Evolutionary conservation across 1,284 basidiomycete genomes (phyloP), one percentile per base, ranked within the genome.

Genomic region (Limonomyces culmigenus): DNA sequence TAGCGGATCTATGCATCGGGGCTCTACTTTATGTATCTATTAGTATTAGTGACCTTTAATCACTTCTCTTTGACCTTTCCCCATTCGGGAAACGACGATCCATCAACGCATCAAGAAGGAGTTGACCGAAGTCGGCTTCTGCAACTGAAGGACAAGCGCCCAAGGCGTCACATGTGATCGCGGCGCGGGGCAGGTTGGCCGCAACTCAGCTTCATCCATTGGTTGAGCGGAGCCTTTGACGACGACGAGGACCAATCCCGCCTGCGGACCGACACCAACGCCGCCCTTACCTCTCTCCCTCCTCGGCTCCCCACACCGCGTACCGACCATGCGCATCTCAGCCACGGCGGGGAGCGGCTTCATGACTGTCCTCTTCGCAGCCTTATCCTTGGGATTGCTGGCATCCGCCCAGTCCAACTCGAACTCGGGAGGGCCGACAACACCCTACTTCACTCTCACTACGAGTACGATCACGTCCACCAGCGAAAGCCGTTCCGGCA

Each of bases 401-500:
- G 41, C 45, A 37, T 36, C 43, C 5, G 42, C 44, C 32, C 45
- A 49, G 39, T 51, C 55, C 23, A n/a, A 8, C 23, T 27, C 23
- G n/a, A 27, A 27, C 23, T 27, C 23, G 23, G 23, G 8, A n/a
- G n/a, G 23, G 8, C 8, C 54, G 33, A 40, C 50, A 15, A 38
- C 51, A 19, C 38, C 43, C 33, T 13, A 42, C 39, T 12, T 44
- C 63, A 23, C 53, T 71, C 19, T 65, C 68, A 61, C 63, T 3
- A 72, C 74, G 4, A 59, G 56, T 35, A 56, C 59, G 2, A 48
- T 58, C 40, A 66, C 68, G 20, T 47, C 65, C 33, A 68, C 67
- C 23, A 54, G 63, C 39, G 48, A 63, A 42, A 60, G 62, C 34
- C 61, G 56, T 30, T 63, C 65, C 10, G 67, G 63, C 19, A 60